These are phyloP conservation scores for Tolypocladium tropicale DNA, from an alignment of 2,329 filamentous ascomycete species.

Conservation along the genomic window DNA sequence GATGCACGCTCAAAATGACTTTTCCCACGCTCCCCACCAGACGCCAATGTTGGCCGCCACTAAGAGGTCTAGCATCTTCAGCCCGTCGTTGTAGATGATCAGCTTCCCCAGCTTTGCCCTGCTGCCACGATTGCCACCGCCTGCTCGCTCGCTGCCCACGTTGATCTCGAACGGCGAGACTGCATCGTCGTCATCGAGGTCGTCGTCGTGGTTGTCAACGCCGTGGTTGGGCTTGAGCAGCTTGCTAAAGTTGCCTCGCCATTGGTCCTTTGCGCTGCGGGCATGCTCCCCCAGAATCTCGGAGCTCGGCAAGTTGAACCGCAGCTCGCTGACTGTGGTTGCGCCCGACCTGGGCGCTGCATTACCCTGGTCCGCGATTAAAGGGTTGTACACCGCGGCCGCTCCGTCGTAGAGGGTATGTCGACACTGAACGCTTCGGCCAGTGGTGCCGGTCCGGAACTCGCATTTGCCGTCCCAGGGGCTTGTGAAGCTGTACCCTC, in stretches of 20 bases:
- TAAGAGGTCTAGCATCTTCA: constrained; percentile 91
- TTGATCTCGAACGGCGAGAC: constrained; percentile 52
- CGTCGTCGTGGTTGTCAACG: constrained; percentile 22
- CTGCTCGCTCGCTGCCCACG: constrained; percentile 72
- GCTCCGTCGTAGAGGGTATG: constrained; percentile 49
- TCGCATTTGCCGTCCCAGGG: constrained; percentile 85
- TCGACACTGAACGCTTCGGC: constrained; percentile 63
- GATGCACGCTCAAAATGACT: constrained; percentile 24
- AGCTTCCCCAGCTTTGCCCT: constrained; percentile 90
- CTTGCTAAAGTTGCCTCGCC: constrained; percentile 33
- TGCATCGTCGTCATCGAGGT: constrained; percentile 27
- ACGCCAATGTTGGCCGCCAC: constrained; percentile 86
- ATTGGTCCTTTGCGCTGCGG: constrained; percentile 19
- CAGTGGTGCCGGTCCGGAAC: constrained; percentile 68
- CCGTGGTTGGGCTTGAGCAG: constrained; percentile 22
- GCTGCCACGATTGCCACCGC: constrained; percentile 76
- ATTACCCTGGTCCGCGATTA: constrained; percentile 25
- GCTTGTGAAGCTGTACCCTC: constrained; percentile 68
- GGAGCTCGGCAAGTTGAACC: constrained; percentile 72
- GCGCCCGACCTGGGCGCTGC: constrained; percentile 17
- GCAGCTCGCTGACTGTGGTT: constrained; percentile 64
- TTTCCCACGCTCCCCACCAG: constrained; percentile 86
- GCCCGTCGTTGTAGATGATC: constrained; percentile 76
- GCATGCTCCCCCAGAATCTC: constrained; percentile 33
- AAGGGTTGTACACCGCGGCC: constrained; percentile 29